Conservation (phyloP, 2,329 filamentous ascomycete species). For the Grosmannia penicillata region DNA sequence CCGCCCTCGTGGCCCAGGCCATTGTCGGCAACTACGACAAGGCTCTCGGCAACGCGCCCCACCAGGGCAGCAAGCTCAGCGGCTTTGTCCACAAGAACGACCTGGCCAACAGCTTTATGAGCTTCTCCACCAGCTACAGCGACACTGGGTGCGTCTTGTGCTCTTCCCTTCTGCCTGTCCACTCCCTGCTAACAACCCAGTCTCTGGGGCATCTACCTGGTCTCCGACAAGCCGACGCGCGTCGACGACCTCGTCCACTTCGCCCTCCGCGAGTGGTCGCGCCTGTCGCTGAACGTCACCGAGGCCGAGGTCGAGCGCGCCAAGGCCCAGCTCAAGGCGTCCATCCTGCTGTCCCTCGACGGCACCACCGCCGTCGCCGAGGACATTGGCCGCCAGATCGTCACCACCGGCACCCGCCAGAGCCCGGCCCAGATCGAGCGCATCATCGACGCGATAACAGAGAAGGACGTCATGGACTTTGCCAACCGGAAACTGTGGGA, state of each 20-base stretch:
- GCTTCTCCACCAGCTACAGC: constrained; percentile 98
- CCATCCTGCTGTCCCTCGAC: constrained; percentile 90
- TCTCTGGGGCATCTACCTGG: constrained; percentile 99
- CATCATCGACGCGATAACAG: constrained; percentile 73
- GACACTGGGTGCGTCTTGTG: constrained; percentile 70
- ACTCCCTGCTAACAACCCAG: constrained; percentile 27
- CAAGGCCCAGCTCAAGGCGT: constrained; percentile 98
- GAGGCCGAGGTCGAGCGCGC: constrained; percentile 91
- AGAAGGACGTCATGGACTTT: constrained; percentile 95
- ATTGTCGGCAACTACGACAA: constrained; percentile 99
- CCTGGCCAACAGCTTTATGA: constrained; percentile 99
- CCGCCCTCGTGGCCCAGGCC: constrained; percentile 89
- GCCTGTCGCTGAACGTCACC: constrained; percentile 76
- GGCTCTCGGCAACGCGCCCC: constrained; percentile 91
- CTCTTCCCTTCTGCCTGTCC: constrained; percentile 1
- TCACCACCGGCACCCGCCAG: constrained; percentile 90
- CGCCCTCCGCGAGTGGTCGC: constrained; percentile 94
- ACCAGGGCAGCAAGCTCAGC: constrained; percentile 97
- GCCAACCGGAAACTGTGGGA: constrained; percentile 94
- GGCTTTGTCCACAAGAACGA: constrained; percentile 86
- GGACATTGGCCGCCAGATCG: constrained; percentile 96
- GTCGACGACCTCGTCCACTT: constrained; percentile 97
- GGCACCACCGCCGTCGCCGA: constrained; percentile 95
- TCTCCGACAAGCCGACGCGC: constrained; percentile 73
- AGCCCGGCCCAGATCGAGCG: constrained; percentile 89